Percentiles rank a stretch among this genome's conserved stretches.
Evolutionary conservation across 257 asterid genomes (phyloP).

Genomic region (Capsicum pubescens): DNA sequence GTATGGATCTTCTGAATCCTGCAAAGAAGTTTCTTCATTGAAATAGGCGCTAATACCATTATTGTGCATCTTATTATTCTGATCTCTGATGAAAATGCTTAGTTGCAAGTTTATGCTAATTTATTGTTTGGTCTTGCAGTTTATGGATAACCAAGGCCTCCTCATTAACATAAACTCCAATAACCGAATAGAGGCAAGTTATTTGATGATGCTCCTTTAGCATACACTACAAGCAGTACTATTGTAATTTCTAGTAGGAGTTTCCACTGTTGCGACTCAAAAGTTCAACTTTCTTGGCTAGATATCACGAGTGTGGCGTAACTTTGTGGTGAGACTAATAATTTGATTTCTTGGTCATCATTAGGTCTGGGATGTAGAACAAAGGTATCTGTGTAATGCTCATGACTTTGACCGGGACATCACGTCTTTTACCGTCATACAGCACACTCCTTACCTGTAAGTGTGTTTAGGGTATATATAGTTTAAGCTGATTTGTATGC

Average conservation of each 20-base stretch:
- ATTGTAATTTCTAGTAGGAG: neutral
- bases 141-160: slow-evolving; percentile 69
- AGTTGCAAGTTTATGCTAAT: neutral
- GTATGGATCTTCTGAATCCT: slow-evolving; percentile 41
- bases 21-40: slow-evolving; percentile 1
- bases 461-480: slow-evolving; percentile 19
- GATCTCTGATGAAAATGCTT: neutral
- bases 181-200: slow-evolving; percentile 78
- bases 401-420: slow-evolving; percentile 68
- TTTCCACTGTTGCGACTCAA: neutral
- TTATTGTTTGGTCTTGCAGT: slow-evolving; percentile 57
- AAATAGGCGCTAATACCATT: neutral
- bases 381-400: slow-evolving; percentile 54
- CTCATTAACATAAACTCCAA: slow-evolving; percentile 70
- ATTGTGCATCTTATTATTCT: neutral
- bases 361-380: slow-evolving; percentile 89
- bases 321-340: slow-evolving; percentile 2
- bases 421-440: slow-evolving; percentile 63
- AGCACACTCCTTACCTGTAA: slow-evolving; percentile 73
- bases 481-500: neutral
- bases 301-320: neutral
- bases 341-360: slow-evolving; percentile 32
- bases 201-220: neutral
- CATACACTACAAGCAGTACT: slow-evolving; percentile 4
- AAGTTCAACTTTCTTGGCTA: neutral